A percentile compares a stretch with the other conserved stretches of the same genome.
Conservation (phyloP, 768 basidiomycete species). For the Leccinum boreale region DNA sequence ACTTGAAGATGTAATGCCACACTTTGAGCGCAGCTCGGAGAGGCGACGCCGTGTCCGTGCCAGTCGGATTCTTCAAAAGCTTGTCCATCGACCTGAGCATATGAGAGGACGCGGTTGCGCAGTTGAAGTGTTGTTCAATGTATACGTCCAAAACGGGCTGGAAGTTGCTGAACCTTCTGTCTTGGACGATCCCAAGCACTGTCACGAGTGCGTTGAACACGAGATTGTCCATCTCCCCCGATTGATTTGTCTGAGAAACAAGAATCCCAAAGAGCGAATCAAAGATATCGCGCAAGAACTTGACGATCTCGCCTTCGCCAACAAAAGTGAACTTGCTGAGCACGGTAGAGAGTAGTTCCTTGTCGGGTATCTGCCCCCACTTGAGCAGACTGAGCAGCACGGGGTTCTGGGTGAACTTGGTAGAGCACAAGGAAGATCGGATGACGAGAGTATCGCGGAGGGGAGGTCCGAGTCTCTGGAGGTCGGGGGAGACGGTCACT, state of each 20-base stretch:
- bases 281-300: conserved; percentile 87
- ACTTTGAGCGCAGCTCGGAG: conserved; percentile 91
- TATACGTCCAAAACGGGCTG: conserved; percentile 91
- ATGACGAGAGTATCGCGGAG: conserved; percentile 76
- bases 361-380: conserved; percentile 72
- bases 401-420: conserved; percentile 85
- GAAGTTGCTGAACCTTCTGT: conserved; percentile 94
- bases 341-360: conserved; percentile 63
- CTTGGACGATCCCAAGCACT: conserved; percentile 88
- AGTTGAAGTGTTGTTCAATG: conserved; percentile 85
- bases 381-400: conserved; percentile 75
- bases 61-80: conserved; percentile 70
- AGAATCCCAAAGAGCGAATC: conserved; percentile 91
- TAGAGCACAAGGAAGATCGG: conserved; percentile 90
- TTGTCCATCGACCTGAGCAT: conserved; percentile 87
- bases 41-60: conserved; percentile 67
- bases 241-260: conserved; percentile 66
- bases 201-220: conserved; percentile 91
- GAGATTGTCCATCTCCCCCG: conserved; percentile 76
- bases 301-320: conserved; percentile 91
- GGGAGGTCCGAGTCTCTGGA: conserved; percentile 63
- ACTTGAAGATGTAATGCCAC: conserved; percentile 95
- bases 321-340: conserved; percentile 88
- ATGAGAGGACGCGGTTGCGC: conserved; percentile 74
- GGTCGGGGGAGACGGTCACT: conserved; percentile 51